phyloP scores from a whole-genome alignment of 306 rosid genomes.

The Fragaria nilgerrensis region DNA sequence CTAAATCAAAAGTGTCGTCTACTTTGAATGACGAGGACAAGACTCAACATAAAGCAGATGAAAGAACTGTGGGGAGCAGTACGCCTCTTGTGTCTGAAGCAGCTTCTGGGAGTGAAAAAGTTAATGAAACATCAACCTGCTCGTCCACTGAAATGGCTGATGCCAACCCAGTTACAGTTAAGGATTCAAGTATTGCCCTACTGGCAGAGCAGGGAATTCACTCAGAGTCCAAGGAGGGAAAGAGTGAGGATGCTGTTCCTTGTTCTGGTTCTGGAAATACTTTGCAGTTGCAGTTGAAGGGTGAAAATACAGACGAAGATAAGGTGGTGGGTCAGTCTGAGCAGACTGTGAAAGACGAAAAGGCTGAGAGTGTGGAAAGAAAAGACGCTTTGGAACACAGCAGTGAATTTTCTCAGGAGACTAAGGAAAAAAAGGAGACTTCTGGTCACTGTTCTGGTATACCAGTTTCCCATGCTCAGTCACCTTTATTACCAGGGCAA shows the following conservation, averaged over 20 bases:
- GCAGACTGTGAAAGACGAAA: slow-evolving; percentile 24
- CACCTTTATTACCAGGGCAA: slow-evolving; percentile 7
- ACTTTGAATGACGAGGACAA: slow-evolving; percentile 40
- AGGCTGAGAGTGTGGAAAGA: slow-evolving; percentile 19
- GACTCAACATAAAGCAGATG: slow-evolving; percentile 36
- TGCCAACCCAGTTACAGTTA: slow-evolving; percentile 27
- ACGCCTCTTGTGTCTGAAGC: slow-evolving; percentile 38
- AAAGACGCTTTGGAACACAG: slow-evolving; percentile 19
- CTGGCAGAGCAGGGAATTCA: slow-evolving; percentile 20
- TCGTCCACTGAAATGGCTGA: slow-evolving; percentile 43
- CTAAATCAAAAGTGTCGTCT: slow-evolving; percentile 28
- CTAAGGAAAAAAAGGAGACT: slow-evolving; percentile 24
- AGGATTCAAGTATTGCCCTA: slow-evolving; percentile 16
- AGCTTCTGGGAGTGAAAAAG: slow-evolving; percentile 29
- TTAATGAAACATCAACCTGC: slow-evolving; percentile 44
- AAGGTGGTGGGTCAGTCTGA: slow-evolving; percentile 18
- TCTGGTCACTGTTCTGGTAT: slow-evolving; percentile 13
- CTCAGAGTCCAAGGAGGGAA: slow-evolving; percentile 21
- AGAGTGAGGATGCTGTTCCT: slow-evolving; percentile 23
- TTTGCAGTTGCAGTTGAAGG: slow-evolving; percentile 21
- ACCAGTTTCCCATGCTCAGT: slow-evolving; percentile 14
- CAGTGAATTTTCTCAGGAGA: slow-evolving; percentile 19
- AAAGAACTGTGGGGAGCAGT: slow-evolving; percentile 33
- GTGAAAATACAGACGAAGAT: slow-evolving; percentile 23
- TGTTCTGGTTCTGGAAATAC: slow-evolving; percentile 29